Percentiles rank a stretch among this genome's conserved stretches.
Evolutionary conservation across 2,329 filamentous ascomycete genomes (phyloP).

Genomic region (Fusarium sp.): DNA sequence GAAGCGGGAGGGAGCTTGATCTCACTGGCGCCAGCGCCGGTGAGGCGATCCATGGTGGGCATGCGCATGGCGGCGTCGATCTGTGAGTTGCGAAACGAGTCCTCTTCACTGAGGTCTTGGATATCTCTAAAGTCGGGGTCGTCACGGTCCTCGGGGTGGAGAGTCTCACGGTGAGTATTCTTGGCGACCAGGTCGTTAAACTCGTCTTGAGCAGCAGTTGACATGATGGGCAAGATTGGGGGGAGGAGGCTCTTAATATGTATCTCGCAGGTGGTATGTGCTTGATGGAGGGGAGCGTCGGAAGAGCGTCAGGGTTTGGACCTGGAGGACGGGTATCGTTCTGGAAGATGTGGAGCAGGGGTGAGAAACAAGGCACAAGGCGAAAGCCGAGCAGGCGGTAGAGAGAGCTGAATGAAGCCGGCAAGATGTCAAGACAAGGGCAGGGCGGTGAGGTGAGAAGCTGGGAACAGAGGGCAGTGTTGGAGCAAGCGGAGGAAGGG

Average conservation of each 20-base stretch:
- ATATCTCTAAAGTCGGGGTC: constrained; percentile 63
- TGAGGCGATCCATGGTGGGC: constrained; percentile 63
- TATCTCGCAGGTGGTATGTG: constrained; percentile 36
- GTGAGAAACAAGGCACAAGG: constrained; percentile 44
- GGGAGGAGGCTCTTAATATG: constrained; percentile 46
- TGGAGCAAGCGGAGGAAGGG: constrained; percentile 37
- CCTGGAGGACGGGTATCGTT: constrained; percentile 49
- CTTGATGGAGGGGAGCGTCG: constrained; percentile 42
- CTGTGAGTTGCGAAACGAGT: constrained; percentile 66
- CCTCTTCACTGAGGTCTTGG: constrained; percentile 72
- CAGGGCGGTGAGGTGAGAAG: constrained; percentile 46
- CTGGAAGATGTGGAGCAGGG: constrained; percentile 54
- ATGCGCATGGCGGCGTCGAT: constrained; percentile 78
- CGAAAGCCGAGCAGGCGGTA: constrained; percentile 40
- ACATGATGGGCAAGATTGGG: constrained; percentile 61
- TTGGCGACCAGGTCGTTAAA: constrained; percentile 75
- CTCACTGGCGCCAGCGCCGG: constrained; percentile 59
- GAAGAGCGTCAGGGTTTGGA: constrained; percentile 31
- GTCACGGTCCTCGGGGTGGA: constrained; percentile 74
- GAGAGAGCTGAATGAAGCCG: constrained; percentile 25
- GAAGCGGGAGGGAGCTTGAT: constrained; percentile 74
- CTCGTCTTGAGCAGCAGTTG: constrained; percentile 77
- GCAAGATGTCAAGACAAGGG: constrained; percentile 32
- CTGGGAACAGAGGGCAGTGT: constrained; percentile 41
- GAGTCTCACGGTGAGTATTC: constrained; percentile 62